Base-by-base conservation (phyloP, 1,284 basidiomycete species). In the Waitea zeae region DNA sequence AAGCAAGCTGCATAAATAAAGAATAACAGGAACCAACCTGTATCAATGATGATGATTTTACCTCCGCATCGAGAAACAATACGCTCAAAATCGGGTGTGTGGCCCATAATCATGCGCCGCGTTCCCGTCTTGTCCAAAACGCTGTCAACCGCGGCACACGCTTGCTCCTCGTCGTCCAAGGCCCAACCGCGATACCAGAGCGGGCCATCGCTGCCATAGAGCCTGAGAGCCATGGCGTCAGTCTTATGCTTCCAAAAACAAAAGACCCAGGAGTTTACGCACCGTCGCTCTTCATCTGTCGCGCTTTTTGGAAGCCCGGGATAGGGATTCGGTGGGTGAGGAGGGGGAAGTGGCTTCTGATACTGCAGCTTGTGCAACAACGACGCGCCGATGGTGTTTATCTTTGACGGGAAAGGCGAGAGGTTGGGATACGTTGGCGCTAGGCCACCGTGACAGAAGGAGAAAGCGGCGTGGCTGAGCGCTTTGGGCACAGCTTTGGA, bases 101-200 rank as follows among this genome's bases (percentile, higher is more conserved):
- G 90, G 0, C 90, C 90, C 80, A 92, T 90, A 30, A 96, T 73
- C 69, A 95, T 74, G 42, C 84, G 61, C 42, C 82, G 58, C 14
- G 81, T 88, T 1, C 84, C 83, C 1, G 81, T 78, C 51, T 67
- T 70, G 31, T 63, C 49, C 37, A 83, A 54, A 7, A 89, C 76
- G 15, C 61, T 57, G 38, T 81, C 74, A 0, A 87, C 83, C 31
- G 69, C 65, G 1, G 46, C 50, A 50, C 89, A 96, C 1, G 79
- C 74, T 34, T 60, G 59, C 31, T 65, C 62, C 37, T 86, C 82
- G 14, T 62, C 57, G 6, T 80, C 74, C 20, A 75, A 57, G 11
- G 84, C 86, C 80, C 83, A 89, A 0, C 87, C 87, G 17, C 89
- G 69, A 52, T 88, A 90, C 89, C 89, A 95, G 34, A 87, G 52